These are phyloP conservation scores for Paramyrothecium roridum DNA, from an alignment of 2,329 filamentous ascomycete species.

Conservation along the genomic window DNA sequence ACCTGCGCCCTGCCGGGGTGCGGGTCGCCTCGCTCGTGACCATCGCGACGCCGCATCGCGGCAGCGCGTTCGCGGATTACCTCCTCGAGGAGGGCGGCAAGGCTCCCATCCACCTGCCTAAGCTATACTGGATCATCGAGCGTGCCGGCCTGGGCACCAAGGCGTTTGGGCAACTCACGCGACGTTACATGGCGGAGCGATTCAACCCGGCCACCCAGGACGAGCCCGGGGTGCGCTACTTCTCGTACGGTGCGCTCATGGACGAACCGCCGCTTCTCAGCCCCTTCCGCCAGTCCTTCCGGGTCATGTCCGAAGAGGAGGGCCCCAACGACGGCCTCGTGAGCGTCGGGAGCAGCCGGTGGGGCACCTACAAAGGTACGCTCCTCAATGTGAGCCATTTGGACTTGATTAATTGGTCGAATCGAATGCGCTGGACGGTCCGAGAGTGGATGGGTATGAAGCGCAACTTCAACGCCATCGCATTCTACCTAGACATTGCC, in stretches of 20 bases:
- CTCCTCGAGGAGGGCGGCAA: constrained; percentile 39
- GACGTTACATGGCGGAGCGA: constrained; percentile 51
- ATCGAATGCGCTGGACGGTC: constrained; percentile 52
- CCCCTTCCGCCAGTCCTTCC: constrained; percentile 54
- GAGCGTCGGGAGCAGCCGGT: constrained; percentile 59
- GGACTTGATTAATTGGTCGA: constrained; percentile 68
- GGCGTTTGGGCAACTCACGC: constrained; percentile 60
- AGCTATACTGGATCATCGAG: constrained; percentile 48
- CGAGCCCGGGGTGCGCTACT: constrained; percentile 51
- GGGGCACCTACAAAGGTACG: constrained; percentile 64
- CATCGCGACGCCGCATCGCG: constrained; percentile 53
- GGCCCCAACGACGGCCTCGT: constrained; percentile 67
- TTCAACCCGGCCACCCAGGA: constrained; percentile 60
- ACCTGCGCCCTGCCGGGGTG: constrained; percentile 43
- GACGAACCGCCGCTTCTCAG: constrained; percentile 56
- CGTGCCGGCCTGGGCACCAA: constrained; percentile 52
- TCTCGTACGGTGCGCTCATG: constrained; percentile 58
- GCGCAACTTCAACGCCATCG: constrained; percentile 63
- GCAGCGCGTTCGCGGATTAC: constrained; percentile 54
- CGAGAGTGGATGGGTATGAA: constrained; percentile 50
- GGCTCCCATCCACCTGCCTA: constrained; percentile 47
- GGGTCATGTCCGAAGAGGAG: constrained; percentile 46
- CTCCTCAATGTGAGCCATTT: constrained; percentile 60
- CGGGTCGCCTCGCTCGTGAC: constrained; percentile 51
- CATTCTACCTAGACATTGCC: constrained; percentile 63